These are phyloP conservation scores for Thielaviopsis punctulata DNA, from an alignment of 2,329 filamentous ascomycete species.

Conservation along the genomic window DNA sequence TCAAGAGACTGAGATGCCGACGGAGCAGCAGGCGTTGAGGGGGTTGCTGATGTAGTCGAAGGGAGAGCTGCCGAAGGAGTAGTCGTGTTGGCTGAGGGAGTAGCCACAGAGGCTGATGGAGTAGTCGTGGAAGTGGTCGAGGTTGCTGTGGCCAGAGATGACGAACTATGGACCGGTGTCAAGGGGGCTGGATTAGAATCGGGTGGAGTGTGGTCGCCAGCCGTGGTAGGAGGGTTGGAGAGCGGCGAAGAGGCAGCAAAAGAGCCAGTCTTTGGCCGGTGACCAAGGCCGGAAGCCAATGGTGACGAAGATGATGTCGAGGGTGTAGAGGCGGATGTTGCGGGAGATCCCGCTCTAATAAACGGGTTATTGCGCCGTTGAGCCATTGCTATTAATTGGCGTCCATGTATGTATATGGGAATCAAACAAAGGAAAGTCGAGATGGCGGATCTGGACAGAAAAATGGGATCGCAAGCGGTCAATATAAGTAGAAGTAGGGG, in stretches of 20 bases:
- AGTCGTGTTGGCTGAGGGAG: no score
- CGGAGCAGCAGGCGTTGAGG: neutral
- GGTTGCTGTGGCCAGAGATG: neutral
- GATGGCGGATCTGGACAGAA: neutral
- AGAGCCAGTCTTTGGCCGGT: slow-evolving; percentile 59
- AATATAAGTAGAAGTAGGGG: neutral
- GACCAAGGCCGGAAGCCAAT: slow-evolving; percentile 30
- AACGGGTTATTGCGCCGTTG: slow-evolving; percentile 72
- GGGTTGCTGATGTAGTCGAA: neutral
- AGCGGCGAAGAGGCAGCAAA: slow-evolving; percentile 42
- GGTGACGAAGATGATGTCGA: slow-evolving; percentile 24
- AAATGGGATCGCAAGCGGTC: neutral
- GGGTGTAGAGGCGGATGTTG: slow-evolving; percentile 1
- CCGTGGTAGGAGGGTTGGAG: slow-evolving; percentile 20
- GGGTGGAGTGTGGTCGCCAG: neutral
- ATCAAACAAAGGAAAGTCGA: neutral
- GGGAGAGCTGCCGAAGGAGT: neutral
- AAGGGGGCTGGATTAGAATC: neutral
- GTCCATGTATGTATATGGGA: slow-evolving; percentile 24
- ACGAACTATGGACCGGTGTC: neutral
- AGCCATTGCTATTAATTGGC: slow-evolving; percentile 16
- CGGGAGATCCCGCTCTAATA: slow-evolving; percentile 47
- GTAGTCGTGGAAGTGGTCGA: neutral
- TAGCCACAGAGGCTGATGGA: neutral
- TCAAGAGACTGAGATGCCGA: neutral